These are phyloP conservation scores for Microdochium nivale DNA, from an alignment of 2,329 filamentous ascomycete genomes.

Conservation along the genomic window DNA sequence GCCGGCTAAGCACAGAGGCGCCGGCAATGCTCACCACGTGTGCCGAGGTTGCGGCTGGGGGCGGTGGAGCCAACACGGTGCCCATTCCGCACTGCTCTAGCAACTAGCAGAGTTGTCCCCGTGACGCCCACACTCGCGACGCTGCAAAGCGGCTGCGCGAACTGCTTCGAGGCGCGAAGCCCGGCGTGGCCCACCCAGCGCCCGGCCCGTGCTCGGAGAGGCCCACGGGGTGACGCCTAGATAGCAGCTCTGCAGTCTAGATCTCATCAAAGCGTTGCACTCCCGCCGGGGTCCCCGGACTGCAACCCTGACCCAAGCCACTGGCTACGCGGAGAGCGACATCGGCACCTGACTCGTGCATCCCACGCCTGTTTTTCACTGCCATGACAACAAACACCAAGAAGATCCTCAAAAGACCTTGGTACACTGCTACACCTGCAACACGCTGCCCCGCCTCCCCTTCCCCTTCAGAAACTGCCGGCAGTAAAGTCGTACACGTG, in stretches of 20 bases:
- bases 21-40: background rate
- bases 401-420: too few species aligned
- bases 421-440: too few species aligned
- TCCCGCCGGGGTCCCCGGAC: too few species aligned
- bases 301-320: too few species aligned
- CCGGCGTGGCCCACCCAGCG: background rate
- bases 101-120: too few species aligned
- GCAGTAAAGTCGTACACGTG: conserved; percentile 51
- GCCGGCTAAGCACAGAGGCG: background rate
- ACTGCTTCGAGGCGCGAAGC: background rate
- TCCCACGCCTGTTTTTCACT: too few species aligned
- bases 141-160: background rate
- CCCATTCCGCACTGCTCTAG: background rate
- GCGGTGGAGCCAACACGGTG: background rate
- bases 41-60: background rate
- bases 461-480: conserved; percentile 13
- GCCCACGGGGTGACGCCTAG: background rate
- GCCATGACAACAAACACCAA: too few species aligned
- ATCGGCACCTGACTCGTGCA: too few species aligned
- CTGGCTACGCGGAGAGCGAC: too few species aligned
- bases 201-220: background rate
- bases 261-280: background rate
- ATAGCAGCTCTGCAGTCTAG: background rate
- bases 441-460: too few species aligned
- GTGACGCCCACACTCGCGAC: too few species aligned